Percentiles rank a stretch among this genome's conserved stretches.
phyloP scores from a whole-genome alignment of 495 filamentous ascomycete genomes.

The Friedmanniomyces endolithicus region DNA sequence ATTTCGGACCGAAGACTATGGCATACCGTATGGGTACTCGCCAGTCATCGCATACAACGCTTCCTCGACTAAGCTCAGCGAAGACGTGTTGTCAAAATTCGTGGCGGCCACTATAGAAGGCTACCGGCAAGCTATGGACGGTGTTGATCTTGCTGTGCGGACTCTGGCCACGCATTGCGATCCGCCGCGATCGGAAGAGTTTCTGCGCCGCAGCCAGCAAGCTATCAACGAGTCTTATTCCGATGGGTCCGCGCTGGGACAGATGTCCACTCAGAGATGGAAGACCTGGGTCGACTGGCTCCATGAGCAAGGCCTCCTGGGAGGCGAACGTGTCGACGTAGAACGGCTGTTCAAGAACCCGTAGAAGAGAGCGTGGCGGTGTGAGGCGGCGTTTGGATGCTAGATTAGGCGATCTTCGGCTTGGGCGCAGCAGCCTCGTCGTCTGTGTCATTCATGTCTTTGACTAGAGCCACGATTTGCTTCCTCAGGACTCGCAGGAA shows the following conservation, averaged over 20 bases:
- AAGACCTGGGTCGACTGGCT: conserved; percentile 13
- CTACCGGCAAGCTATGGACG: conserved; percentile 10
- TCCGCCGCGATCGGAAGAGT: conserved; percentile 4
- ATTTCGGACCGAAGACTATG: conserved; percentile 9
- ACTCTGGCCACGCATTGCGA: conserved; percentile 6
- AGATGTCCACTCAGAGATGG: conserved; percentile 14
- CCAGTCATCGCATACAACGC: conserved; percentile 17
- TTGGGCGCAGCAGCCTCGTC: neutral
- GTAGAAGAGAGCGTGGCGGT: too few relatives aligned
- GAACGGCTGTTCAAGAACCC: conserved; percentile 14
- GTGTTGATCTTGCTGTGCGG: conserved; percentile 1
- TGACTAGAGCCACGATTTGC: conserved; percentile 20
- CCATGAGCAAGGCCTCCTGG: conserved; percentile 1
- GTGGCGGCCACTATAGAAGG: conserved; percentile 13
- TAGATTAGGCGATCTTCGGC: neutral
- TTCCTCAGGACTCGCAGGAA: conserved; percentile 21
- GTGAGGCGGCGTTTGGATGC: too few relatives aligned
- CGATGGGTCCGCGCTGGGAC: conserved; percentile 9
- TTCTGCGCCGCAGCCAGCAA: conserved; percentile 14
- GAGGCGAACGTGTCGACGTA: neutral
- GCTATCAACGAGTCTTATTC: conserved; percentile 17
- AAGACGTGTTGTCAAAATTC: conserved; percentile 12
- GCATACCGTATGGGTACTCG: conserved; percentile 18
- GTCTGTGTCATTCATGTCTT: conserved; percentile 26
- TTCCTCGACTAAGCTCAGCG: neutral